phyloP scores from a whole-genome alignment of 495 filamentous ascomycete genomes.

The Penicillium silybi region DNA sequence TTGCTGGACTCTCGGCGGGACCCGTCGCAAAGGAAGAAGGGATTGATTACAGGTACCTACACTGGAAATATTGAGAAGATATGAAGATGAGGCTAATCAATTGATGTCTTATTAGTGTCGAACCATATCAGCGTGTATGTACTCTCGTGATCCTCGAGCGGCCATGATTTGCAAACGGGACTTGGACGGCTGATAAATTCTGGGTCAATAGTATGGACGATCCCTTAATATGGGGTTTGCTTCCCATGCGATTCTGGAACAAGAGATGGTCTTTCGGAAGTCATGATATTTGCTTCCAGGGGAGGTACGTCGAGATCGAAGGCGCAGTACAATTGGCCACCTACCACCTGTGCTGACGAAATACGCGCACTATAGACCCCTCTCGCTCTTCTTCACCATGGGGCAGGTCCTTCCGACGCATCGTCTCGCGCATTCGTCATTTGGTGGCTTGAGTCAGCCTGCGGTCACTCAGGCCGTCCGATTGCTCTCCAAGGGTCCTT shows the following conservation, averaged over 20 bases:
- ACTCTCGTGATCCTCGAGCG: slow-evolving; percentile 20
- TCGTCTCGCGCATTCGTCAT: slow-evolving; percentile 65
- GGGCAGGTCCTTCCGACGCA: slow-evolving; percentile 91
- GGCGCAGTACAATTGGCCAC: background rate
- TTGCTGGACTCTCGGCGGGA: slow-evolving; percentile 69
- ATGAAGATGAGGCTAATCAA: slow-evolving; percentile 9
- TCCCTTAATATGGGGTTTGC: slow-evolving; percentile 84
- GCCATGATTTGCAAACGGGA: slow-evolving; percentile 5
- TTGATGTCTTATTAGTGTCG: slow-evolving; percentile 56
- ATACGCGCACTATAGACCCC: slow-evolving; percentile 36
- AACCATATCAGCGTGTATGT: slow-evolving; percentile 97
- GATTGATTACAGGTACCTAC: slow-evolving; percentile 75
- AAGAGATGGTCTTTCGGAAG: slow-evolving; percentile 84
- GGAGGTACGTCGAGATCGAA: slow-evolving; percentile 21
- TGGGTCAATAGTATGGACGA: slow-evolving; percentile 72
- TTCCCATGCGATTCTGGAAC: slow-evolving; percentile 71
- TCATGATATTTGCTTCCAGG: slow-evolving; percentile 80
- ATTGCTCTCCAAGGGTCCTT: slow-evolving; percentile 67
- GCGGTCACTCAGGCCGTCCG: slow-evolving; percentile 82
- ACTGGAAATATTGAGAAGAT: background rate
- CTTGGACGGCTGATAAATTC: slow-evolving; percentile 27
- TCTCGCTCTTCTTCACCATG: slow-evolving; percentile 69
- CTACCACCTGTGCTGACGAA: slow-evolving; percentile 18
- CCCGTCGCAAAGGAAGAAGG: slow-evolving; percentile 62
- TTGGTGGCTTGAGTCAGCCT: slow-evolving; percentile 78